Evolutionary conservation across 2,329 filamentous ascomycete genomes (phyloP).

Genomic region (Aspergillus aculeatus): DNA sequence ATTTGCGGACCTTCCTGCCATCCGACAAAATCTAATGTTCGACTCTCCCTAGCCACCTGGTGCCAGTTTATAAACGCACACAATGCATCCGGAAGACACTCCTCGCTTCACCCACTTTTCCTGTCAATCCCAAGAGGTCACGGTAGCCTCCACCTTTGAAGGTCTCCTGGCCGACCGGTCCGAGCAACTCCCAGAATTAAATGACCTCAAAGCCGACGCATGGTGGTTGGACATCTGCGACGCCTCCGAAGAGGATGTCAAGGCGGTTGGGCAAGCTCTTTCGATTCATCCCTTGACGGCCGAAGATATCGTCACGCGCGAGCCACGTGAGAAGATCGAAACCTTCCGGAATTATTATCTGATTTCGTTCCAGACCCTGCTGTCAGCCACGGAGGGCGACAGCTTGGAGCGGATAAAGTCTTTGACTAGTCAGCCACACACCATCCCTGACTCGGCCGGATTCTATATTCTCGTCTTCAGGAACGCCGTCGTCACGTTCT

Average conservation of each 20-base stretch:
- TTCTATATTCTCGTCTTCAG: conserved; percentile 95
- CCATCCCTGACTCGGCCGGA: conserved; percentile 75
- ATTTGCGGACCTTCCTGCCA: background rate
- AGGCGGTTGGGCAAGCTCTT: conserved; percentile 82
- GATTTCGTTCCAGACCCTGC: conserved; percentile 88
- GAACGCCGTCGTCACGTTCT: conserved; percentile 89
- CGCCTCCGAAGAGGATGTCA: conserved; percentile 81
- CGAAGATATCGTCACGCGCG: conserved; percentile 91
- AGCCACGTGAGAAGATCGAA: conserved; percentile 95
- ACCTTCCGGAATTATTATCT: conserved; percentile 97
- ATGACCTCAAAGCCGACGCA: conserved; percentile 45
- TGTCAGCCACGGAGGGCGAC: conserved; percentile 55
- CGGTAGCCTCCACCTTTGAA: conserved; percentile 21
- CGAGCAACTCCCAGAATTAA: conserved; percentile 14
- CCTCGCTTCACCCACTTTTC: conserved; percentile 89
- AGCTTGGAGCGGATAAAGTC: background rate
- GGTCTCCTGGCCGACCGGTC: conserved; percentile 17
- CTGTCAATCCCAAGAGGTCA: conserved; percentile 67
- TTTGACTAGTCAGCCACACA: conserved; percentile 32
- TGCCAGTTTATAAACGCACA: background rate
- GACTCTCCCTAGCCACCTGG: background rate
- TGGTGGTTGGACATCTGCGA: conserved; percentile 97
- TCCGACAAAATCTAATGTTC: conserved; percentile 1
- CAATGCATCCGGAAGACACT: conserved; percentile 6
- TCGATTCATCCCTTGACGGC: conserved; percentile 90